Evolutionary conservation across 345 rosid genomes (phyloP), one percentile per base, ranked within the genome.

Genomic region (Viola odorata): DNA sequence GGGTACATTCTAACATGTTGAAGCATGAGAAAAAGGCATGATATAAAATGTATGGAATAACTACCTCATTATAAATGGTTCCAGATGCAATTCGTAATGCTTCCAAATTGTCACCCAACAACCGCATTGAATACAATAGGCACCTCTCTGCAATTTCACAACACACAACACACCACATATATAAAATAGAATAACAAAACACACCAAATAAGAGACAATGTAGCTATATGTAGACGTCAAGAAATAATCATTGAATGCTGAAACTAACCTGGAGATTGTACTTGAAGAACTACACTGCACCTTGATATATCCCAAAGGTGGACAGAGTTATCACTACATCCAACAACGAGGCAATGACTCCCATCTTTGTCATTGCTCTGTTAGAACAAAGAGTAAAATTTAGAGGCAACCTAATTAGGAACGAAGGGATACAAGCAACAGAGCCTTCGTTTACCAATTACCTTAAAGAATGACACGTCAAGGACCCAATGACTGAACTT

Each of bases 51-150:
- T 23, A 71, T 73, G 61, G 52, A 49, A 50, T 36, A 59, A 58
- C 48, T 55, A 90, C 97, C 97, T 94, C 95, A 74, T 90, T 94
- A 60, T 72, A 86, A 59, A 94, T 94, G 60, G 99, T 94, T 39
- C 97, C 97, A 53, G 84, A 90, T 56, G 97, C 97, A 49, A 94
- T 76, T 42, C 73, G 85, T 53, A 94, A 87, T 52, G 80, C 67
- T 44, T 75, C 78, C 52, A 86, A 68, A 77, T 53, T 82, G 50
- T 84, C 74, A 6, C 97, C 99, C 95, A 91, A 88, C 61, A 94
- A 75, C 60, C 96, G 77, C 95, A 90, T 84, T 53, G 91, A 83
- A 73, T 90, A 94, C 60, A 94, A 72, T 61, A 94, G 89, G 77
- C 95, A 90, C 69, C 81, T 86, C 23, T 90, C 99, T 90, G 73